Percentiles rank a stretch among this genome's conserved stretches.
Conservation (phyloP, 78 protist genomes). For the Dictyostelium discoideum region dicty_2.7 NC_007088.5:2154501-2155000, state of each 20-base stretch:
- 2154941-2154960: slow-evolving; percentile 65
- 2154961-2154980: slow-evolving; percentile 65
- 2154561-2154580: not conserved
- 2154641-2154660: slow-evolving; percentile 49
- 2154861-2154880: slow-evolving; percentile 83
- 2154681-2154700: slow-evolving; percentile 43
- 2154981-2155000: slow-evolving; percentile 64
- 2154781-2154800: slow-evolving; percentile 88
- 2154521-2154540: not conserved
- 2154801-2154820: slow-evolving; percentile 87
- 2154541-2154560: not conserved
- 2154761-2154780: slow-evolving; percentile 89
- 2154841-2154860: slow-evolving; percentile 89
- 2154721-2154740: slow-evolving; percentile 26
- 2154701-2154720: slow-evolving; percentile 73
- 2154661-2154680: slow-evolving; percentile 51
- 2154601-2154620: slow-evolving; percentile 51
- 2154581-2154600: slow-evolving; percentile 16
- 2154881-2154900: slow-evolving; percentile 83
- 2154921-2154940: slow-evolving; percentile 88
- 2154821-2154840: slow-evolving; percentile 85
- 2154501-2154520: not conserved
- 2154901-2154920: slow-evolving; percentile 84
- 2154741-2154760: slow-evolving; percentile 69
- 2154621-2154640: slow-evolving; percentile 42